Evolutionary conservation across 768 basidiomycete genomes (phyloP), one percentile per base, ranked within the genome.

Genomic region (Suillus tomentosus): DNA sequence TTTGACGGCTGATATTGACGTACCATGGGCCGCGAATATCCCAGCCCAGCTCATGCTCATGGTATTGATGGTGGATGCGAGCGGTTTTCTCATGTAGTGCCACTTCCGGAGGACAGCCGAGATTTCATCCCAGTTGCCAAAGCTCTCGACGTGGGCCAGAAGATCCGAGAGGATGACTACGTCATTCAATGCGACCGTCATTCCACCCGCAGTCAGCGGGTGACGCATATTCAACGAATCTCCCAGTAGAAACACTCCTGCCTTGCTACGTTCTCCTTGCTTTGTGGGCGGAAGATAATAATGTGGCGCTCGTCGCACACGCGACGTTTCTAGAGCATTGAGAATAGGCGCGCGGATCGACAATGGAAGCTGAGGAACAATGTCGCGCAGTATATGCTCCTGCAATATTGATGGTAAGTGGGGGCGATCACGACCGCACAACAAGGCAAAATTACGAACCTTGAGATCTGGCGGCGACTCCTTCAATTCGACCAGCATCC

Each of bases 191-290:
- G 93, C 94, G 51, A 96, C 94, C 1, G 94, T 95, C 95, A 97
- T 97, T 3, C 95, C 95, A 36, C 94, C 93, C 17, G 94, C 95
- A 0, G 95, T 97, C 31, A 97, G 81, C 0, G 95, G 95, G 74
- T 97, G 95, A 2, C 95, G 89, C 94, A 96, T 96, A 73, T 96
- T 97, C 87, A 92, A 94, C 5, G 94, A 87, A 73, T 96, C 95
- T 17, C 95, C 95, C 56, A 95, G 80, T 64, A 96, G 85, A 64
- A 97, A 76, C 4, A 86, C 86, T 27, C 91, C 91, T 53, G 85
- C 80, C 65, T 84, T 87, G 40, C 68, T 75, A 64, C 68, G 76
- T 64, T 63, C 75, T 15, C 78, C 76, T 72, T 95, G 94, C 64
- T 86, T 81, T 11, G 88, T 78, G 1, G 93, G 81, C 0, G 95